Conservation (phyloP, 2,329 filamentous ascomycete genomes). For the Aureobasidium pullulans region DNA sequence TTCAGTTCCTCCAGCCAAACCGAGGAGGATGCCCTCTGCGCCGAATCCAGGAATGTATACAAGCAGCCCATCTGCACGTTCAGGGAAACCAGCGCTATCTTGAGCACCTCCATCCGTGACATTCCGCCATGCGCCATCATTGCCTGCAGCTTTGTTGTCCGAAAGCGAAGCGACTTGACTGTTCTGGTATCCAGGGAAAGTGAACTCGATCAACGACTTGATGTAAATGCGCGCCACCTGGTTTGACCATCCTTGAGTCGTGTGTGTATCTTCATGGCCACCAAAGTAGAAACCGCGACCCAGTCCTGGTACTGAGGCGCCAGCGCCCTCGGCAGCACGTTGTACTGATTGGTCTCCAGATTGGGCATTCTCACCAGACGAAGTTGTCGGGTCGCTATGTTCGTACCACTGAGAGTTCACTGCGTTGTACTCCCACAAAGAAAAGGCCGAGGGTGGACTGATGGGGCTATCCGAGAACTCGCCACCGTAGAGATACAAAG, state of each 20-base stretch:
- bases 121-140: constrained; percentile 61
- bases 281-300: constrained; percentile 73
- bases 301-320: constrained; percentile 60
- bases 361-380: constrained; percentile 56
- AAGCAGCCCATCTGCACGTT: constrained; percentile 65
- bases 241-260: constrained; percentile 60
- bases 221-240: constrained; percentile 59
- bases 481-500: constrained; percentile 67
- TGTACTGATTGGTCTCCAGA: constrained; percentile 51
- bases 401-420: constrained; percentile 54
- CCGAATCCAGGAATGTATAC: constrained; percentile 73
- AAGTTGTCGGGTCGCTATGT: constrained; percentile 53
- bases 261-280: constrained; percentile 62
- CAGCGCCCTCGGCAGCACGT: constrained; percentile 65
- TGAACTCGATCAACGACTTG: constrained; percentile 68
- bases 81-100: constrained; percentile 58
- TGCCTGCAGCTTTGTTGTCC: constrained; percentile 48
- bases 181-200: constrained; percentile 63
- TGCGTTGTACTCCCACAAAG: constrained; percentile 66
- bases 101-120: constrained; percentile 66
- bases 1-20: constrained; percentile 66
- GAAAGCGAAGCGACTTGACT: constrained; percentile 51
- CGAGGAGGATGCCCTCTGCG: constrained; percentile 65
- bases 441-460: constrained; percentile 50
- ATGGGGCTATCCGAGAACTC: constrained; percentile 60